Conservation (phyloP, 129 eudicot species). For the Arctium lappa region DNA sequence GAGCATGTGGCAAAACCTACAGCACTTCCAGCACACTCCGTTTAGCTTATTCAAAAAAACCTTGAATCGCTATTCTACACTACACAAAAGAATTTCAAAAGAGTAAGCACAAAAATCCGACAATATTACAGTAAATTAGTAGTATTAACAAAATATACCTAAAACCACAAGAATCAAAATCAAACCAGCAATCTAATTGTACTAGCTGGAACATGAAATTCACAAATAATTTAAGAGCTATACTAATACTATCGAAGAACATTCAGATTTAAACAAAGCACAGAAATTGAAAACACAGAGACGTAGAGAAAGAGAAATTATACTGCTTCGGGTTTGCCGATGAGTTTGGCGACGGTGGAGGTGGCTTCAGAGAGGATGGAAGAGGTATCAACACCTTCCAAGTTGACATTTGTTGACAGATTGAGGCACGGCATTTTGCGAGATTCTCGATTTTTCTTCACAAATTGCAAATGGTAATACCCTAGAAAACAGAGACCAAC, state of each 20-base stretch:
- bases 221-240: too few relatives aligned
- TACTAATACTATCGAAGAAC: not conserved
- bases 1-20: too few relatives aligned
- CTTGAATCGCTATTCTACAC: not conserved
- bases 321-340: slow-evolving; percentile 96
- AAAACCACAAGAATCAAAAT: not conserved
- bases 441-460: not conserved
- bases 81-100: not conserved
- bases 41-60: not conserved
- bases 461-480: not conserved
- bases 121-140: not conserved
- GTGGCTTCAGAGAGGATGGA: slow-evolving; percentile 85
- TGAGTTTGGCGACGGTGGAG: slow-evolving; percentile 77
- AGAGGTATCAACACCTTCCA: slow-evolving; percentile 83
- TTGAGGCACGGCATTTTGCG: slow-evolving; percentile 71
- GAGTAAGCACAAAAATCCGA: not conserved
- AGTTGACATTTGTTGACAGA: slow-evolving; percentile 78
- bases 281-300: not conserved
- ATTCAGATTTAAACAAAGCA: not conserved
- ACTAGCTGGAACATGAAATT: not conserved
- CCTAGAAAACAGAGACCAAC: not conserved
- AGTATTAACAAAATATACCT: not conserved
- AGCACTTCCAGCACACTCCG: too few relatives aligned
- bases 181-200: not conserved
- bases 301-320: not conserved